Conservation (phyloP, 169 alveolate genomes). For the Cystoisospora suis region DNA sequence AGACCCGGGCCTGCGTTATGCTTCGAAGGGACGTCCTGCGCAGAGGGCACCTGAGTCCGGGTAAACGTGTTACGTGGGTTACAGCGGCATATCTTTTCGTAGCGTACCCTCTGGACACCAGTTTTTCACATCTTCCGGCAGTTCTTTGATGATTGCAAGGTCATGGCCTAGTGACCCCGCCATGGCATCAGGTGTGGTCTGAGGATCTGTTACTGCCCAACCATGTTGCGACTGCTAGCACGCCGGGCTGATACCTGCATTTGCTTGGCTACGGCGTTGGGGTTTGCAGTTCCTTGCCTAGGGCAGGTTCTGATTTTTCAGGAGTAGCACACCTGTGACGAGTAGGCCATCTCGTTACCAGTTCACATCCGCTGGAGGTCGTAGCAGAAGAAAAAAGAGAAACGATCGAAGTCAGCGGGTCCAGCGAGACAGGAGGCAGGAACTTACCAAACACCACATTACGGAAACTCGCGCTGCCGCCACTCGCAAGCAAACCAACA, state of each 20-base stretch:
- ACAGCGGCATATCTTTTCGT: neutral
- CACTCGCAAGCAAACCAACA: constrained; percentile 55
- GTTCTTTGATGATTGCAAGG: constrained; percentile 2
- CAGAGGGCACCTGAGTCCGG: constrained; percentile 44
- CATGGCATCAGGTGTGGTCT: neutral
- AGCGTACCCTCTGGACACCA: constrained; percentile 60
- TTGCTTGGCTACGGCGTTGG: neutral
- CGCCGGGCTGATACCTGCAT: neutral
- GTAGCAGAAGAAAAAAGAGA: neutral
- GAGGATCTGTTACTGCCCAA: neutral
- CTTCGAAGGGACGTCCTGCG: constrained; percentile 48
- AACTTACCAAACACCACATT: neutral
- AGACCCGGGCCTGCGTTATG: neutral
- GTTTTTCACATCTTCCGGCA: constrained; percentile 31
- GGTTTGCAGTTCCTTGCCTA: constrained; percentile 18
- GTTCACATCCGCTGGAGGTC: constrained; percentile 14
- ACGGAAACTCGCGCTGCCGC: constrained; percentile 47
- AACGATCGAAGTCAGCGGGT: too few relatives aligned
- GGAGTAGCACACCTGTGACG: too few relatives aligned
- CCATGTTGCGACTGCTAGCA: neutral
- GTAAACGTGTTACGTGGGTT: neutral
- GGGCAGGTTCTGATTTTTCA: neutral
- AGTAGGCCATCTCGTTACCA: too few relatives aligned
- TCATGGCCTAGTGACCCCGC: constrained; percentile 19
- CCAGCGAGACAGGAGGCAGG: too few relatives aligned